A percentile compares a stretch with the other conserved stretches of the same genome.
phyloP scores from a whole-genome alignment of 352 stramenopile species.

The Globisporangium echinulatum region DNA sequence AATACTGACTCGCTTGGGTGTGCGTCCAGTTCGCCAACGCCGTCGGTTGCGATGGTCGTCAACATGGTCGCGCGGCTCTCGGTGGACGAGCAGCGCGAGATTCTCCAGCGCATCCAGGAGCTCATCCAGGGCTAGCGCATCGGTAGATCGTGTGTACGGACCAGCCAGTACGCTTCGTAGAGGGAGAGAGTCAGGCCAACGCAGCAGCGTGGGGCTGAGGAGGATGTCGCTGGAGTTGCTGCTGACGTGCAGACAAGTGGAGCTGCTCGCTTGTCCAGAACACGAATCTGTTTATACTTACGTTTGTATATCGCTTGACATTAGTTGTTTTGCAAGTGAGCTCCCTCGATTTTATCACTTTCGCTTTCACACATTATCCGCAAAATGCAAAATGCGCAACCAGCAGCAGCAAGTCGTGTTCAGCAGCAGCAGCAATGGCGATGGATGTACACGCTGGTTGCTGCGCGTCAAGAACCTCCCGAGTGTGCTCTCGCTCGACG shows the following conservation, averaged over 20 bases:
- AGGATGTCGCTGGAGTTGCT: neutral
- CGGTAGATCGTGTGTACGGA: no score
- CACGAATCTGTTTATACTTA: conserved; percentile 1
- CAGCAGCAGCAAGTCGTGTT: neutral
- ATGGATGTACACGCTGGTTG: conserved; percentile 3
- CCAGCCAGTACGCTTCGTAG: no score
- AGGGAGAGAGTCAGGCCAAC: no score
- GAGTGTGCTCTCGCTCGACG: conserved; percentile 39
- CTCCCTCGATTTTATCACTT: neutral
- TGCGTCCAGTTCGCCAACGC: conserved; percentile 38
- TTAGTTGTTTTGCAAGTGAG: neutral
- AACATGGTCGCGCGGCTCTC: conserved; percentile 65
- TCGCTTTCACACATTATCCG: neutral
- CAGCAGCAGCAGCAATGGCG: neutral
- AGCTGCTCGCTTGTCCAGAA: neutral
- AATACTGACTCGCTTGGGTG: neutral
- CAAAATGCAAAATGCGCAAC: neutral
- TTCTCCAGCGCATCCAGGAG: conserved; percentile 62
- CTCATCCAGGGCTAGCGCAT: conserved; percentile 28
- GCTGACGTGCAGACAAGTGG: neutral
- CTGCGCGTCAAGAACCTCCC: conserved; percentile 63
- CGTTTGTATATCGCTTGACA: neutral
- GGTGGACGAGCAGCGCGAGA: conserved; percentile 60
- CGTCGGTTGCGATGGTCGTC: conserved; percentile 65
- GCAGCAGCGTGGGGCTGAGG: no score